Base-by-base conservation (phyloP, 2,329 filamentous ascomycete species). In the Fusarium scirpi region DNA sequence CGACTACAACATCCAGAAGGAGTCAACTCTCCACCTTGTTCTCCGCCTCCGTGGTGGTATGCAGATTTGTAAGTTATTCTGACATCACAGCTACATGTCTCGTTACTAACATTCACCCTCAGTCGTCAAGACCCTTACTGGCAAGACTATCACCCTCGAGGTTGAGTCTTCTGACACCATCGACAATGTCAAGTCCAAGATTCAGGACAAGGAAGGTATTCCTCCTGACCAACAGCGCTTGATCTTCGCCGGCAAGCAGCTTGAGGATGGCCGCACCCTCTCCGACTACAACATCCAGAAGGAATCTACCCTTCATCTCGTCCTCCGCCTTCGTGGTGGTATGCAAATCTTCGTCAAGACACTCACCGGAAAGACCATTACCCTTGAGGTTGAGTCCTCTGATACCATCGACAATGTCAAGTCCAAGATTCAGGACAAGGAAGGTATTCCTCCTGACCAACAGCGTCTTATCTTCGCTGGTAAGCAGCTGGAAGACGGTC, bases 201-300 rank as follows among this genome's bases (percentile, higher is more conserved):
- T 98, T 45, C 94, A 98, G 82, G 94, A 98, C 78, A 98, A 98
- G 89, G 94, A 98, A 83, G 94, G 94, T 27, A 98, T 98, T 56
- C 94, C 94, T 44, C 94, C 94, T 11, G 94, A 97, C 79, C 94
- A 98, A 82, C 94, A 98, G 85, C 94, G 94, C 76, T 82, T 98
- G 72, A 98, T 97, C 79, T 98, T 98, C 75, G 94, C 94, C 52
- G 94, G 94, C 61, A 98, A 98, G 88, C 94, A 98, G 81, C 89
- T 97, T 13, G 94, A 98, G 81, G 94, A 98, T 74, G 94, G 94
- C 69, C 93, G 94, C 57, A 97, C 94, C 29, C 86, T 97, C 0
- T 91, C 89, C 67, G 94, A 97, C 81, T 97, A 97, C 89, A 97
- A 97, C 85, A 97, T 97, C 56, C 94, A 97, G 83, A 97, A 97